These are phyloP conservation scores for Avicennia marina DNA, from an alignment of 257 asterid species.

Conservation along the genomic window DNA sequence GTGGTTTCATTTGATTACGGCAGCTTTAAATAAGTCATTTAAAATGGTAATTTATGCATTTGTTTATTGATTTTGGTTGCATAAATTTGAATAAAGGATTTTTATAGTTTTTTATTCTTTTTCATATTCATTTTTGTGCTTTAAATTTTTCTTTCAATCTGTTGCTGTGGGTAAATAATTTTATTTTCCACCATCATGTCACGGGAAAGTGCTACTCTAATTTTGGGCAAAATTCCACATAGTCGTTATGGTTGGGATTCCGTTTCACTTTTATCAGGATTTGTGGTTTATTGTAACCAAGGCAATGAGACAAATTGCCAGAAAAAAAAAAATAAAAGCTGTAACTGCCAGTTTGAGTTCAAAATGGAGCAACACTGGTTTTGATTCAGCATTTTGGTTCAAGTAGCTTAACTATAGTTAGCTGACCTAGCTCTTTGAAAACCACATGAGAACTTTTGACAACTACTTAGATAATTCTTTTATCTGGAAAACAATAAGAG, in stretches of 20 bases:
- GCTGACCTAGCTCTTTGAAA: neutral
- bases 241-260: neutral
- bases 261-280: neutral
- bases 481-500: neutral
- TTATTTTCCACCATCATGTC: neutral
- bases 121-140: neutral
- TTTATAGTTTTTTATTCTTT: neutral
- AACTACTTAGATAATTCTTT: neutral
- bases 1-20: neutral
- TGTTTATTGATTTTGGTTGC: neutral
- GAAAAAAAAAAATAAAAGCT: neutral
- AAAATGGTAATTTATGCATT: neutral
- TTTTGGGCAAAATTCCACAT: neutral
- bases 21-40: neutral
- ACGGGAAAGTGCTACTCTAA: neutral
- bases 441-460: neutral
- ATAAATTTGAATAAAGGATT: neutral
- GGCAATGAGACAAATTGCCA: neutral
- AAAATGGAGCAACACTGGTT: neutral
- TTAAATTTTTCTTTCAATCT: neutral
- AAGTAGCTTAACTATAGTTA: conserved; percentile 8
- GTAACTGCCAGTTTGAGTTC: conserved; percentile 4
- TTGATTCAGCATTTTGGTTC: neutral
- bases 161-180: neutral
- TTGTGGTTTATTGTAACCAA: conserved; percentile 7